Conservation (phyloP, 805 yeast species). For the Torulaspora gathmanii region DNA sequence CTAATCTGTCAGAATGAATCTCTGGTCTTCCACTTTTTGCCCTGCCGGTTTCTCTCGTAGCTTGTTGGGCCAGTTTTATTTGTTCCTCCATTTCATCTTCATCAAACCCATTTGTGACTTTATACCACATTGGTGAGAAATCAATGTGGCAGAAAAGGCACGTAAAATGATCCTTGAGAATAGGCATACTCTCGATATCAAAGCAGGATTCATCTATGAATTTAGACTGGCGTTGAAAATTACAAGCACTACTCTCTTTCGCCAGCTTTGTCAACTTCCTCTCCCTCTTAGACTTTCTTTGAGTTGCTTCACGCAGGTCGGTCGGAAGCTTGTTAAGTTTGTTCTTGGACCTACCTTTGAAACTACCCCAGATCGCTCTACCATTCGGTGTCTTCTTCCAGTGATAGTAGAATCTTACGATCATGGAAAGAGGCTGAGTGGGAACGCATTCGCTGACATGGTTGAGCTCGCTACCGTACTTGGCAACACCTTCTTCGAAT, state of each 20-base stretch:
- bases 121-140: conserved; percentile 37
- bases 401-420: conserved; percentile 80
- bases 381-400: conserved; percentile 89
- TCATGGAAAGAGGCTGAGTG: conserved; percentile 67
- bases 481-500: conserved; percentile 71
- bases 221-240: conserved; percentile 21
- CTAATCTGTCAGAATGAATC: conserved; percentile 32
- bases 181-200: conserved; percentile 48
- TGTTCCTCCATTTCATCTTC: conserved; percentile 25
- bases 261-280: conserved; percentile 15
- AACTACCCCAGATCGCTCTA: conserved; percentile 74
- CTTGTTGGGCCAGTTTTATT: conserved; percentile 18
- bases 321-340: conserved; percentile 35
- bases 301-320: conserved; percentile 6
- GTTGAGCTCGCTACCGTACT: conserved; percentile 72
- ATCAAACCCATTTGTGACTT: conserved; percentile 33
- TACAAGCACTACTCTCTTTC: conserved; percentile 9
- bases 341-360: conserved; percentile 63
- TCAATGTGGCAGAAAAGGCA: conserved; percentile 67
- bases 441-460: conserved; percentile 69
- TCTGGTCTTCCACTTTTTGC: neutral
- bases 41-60: conserved; percentile 14
- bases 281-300: conserved; percentile 9
- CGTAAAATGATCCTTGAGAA: conserved; percentile 40
- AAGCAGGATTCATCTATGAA: conserved; percentile 53